phyloP scores from a whole-genome alignment of 805 yeast species.

The Metschnikowia vanudenii region DNA sequence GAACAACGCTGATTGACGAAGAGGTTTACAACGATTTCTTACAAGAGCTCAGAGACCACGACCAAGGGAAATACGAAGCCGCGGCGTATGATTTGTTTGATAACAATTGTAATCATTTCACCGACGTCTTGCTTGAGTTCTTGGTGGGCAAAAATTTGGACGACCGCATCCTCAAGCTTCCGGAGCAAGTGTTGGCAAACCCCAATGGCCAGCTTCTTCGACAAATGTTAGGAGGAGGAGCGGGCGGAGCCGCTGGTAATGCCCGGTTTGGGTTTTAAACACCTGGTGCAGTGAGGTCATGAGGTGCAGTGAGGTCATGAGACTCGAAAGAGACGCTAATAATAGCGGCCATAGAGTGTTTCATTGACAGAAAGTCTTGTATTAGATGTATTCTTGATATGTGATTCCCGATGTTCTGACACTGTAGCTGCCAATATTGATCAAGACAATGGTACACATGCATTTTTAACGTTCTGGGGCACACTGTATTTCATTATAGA shows the following conservation, averaged over 20 bases:
- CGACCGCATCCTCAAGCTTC: conserved; percentile 49
- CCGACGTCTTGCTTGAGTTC: conserved; percentile 56
- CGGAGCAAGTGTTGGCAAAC: conserved; percentile 46
- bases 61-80: conserved; percentile 43
- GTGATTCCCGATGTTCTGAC: too few relatives aligned
- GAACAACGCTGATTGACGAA: conserved; percentile 49
- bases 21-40: conserved; percentile 56
- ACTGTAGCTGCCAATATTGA: too few relatives aligned
- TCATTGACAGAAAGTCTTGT: too few relatives aligned
- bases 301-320: too few relatives aligned
- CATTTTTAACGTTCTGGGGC: too few relatives aligned
- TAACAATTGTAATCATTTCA: conserved; percentile 69
- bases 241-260: conserved; percentile 15
- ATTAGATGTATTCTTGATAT: too few relatives aligned
- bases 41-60: conserved; percentile 43
- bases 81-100: conserved; percentile 54
- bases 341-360: too few relatives aligned
- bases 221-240: conserved; percentile 31
- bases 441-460: too few relatives aligned
- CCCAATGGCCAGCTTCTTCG: conserved; percentile 37
- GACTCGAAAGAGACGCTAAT: too few relatives aligned
- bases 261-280: conserved; percentile 16
- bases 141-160: conserved; percentile 57
- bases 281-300: too few relatives aligned
- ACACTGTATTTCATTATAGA: too few relatives aligned